A percentile compares a stretch with the other conserved stretches of the same genome.
These are phyloP conservation scores for rapeseed (Brassica napus) DNA, from an alignment of 345 rosid genomes.

Conservation along the genomic window Da-Ae NC_063439.1:26358001-26358500, in stretches of 20 bases:
- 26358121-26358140: background rate
- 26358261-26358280: constrained; percentile 31
- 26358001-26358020: background rate
- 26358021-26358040: too few species aligned
- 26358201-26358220: constrained; percentile 32
- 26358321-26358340: constrained; percentile 18
- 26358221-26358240: constrained; percentile 41
- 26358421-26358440: constrained; percentile 22
- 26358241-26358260: constrained; percentile 21
- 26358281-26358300: constrained; percentile 29
- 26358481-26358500: constrained; percentile 24
- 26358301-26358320: constrained; percentile 8
- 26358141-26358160: constrained; percentile 11
- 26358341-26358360: background rate
- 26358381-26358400: background rate
- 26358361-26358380: constrained; percentile 11
- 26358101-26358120: background rate
- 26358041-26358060: background rate
- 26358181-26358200: constrained; percentile 34
- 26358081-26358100: background rate
- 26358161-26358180: constrained; percentile 20
- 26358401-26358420: constrained; percentile 11
- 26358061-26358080: background rate
- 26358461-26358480: constrained; percentile 17
- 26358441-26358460: constrained; percentile 28